phyloP scores from a whole-genome alignment of 2,329 filamentous ascomycete genomes.

The Alternaria sp. region DNA sequence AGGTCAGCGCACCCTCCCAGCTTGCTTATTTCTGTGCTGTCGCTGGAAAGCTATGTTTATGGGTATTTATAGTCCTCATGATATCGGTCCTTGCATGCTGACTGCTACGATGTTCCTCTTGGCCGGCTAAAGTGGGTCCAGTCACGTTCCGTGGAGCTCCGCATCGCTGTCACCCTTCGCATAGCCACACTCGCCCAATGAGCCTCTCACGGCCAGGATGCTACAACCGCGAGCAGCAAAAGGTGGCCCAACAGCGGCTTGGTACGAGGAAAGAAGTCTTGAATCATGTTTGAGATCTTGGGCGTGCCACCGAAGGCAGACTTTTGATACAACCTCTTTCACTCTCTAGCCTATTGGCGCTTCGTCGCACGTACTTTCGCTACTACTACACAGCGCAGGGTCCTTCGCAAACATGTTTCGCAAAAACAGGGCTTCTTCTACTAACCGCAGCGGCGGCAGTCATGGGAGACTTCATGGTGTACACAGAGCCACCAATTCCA shows the following conservation, averaged over 20 bases:
- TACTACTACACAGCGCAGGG: constrained; percentile 7
- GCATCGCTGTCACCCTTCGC: constrained; percentile 2
- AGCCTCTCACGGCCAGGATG: constrained; percentile 9
- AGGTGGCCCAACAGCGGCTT: constrained; percentile 24
- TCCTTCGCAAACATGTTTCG: constrained; percentile 22
- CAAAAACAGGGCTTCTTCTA: constrained; percentile 25
- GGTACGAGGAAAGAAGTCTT: constrained; percentile 23
- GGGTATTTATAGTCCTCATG: not conserved
- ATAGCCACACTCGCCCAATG: constrained; percentile 13
- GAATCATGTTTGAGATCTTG: constrained; percentile 11
- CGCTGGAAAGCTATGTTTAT: not conserved
- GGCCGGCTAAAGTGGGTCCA: constrained; percentile 3
- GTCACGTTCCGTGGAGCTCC: not conserved
- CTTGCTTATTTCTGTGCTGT: too few species aligned
- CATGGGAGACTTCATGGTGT: constrained; percentile 45
- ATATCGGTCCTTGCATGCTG: not conserved
- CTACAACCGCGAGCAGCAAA: constrained; percentile 17
- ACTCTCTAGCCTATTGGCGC: not conserved
- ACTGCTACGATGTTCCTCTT: not conserved
- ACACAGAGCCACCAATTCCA: constrained; percentile 43
- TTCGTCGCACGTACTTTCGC: not conserved
- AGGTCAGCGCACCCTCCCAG: too few species aligned
- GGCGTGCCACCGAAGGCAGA: constrained; percentile 10
- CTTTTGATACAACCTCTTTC: not conserved
- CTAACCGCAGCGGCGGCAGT: constrained; percentile 28